Evolutionary conservation across 73 alveolate genomes (phyloP).

Genomic region (Symbiodinium pilosum): DNA sequence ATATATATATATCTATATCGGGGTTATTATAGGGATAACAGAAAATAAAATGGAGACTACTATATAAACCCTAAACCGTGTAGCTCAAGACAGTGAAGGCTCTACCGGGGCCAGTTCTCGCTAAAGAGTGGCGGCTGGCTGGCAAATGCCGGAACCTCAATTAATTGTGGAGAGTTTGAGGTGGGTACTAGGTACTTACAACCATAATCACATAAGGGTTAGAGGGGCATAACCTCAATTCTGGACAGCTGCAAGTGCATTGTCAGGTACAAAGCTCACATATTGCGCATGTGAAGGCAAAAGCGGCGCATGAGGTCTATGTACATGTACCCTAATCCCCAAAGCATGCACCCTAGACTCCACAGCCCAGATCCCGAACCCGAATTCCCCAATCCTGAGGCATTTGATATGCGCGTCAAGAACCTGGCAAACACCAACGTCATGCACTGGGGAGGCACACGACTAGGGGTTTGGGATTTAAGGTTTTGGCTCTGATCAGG

Average conservation of each 20-base stretch:
- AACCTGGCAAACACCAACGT: conserved; percentile 85
- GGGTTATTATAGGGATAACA: too few relatives aligned
- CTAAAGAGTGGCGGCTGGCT: conserved; percentile 70
- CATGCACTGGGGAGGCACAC: conserved; percentile 89
- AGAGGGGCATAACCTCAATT: not conserved
- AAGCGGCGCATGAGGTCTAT: too few relatives aligned
- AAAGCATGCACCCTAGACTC: not conserved
- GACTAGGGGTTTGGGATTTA: too few relatives aligned
- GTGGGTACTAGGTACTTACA: too few relatives aligned
- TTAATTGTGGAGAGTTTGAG: not conserved
- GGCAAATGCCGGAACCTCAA: conserved; percentile 24
- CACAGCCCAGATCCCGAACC: not conserved
- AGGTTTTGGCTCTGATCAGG: too few relatives aligned
- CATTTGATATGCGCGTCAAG: conserved; percentile 82
- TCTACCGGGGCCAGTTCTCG: conserved; percentile 84
- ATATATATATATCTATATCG: too few relatives aligned
- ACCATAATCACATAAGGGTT: too few relatives aligned
- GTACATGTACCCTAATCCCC: not conserved
- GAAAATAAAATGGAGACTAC: too few relatives aligned
- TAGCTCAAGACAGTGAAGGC: not conserved
- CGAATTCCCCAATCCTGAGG: not conserved
- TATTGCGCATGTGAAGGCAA: too few relatives aligned
- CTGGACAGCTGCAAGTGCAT: not conserved
- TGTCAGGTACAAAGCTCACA: not conserved
- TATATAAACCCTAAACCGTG: not conserved